Conservation (phyloP, 805 yeast genomes). For the Starmerella lactis-condensi region DNA sequence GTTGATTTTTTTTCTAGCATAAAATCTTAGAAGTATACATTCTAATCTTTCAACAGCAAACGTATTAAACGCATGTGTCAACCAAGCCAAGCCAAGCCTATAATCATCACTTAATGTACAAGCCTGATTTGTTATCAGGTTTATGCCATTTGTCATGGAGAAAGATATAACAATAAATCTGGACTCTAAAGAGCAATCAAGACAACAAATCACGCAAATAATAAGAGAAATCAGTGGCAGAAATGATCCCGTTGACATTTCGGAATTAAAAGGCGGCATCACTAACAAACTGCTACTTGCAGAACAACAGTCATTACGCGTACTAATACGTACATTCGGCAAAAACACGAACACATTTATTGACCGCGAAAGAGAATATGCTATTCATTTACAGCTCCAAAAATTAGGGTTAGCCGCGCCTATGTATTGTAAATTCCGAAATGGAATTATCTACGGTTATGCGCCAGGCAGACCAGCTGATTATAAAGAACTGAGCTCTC, state of each 20-base stretch:
- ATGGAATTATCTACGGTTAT: conserved; percentile 56
- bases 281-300: conserved; percentile 23
- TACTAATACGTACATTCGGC: conserved; percentile 52
- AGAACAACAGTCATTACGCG: conserved; percentile 9
- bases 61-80: too few species aligned
- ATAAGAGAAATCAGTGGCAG: neutral
- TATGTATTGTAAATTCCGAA: conserved; percentile 46
- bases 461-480: conserved; percentile 44
- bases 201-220: too few species aligned
- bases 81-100: too few species aligned
- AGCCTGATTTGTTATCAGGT: too few species aligned
- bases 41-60: too few species aligned
- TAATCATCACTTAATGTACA: too few species aligned
- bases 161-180: too few species aligned
- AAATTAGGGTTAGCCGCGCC: conserved; percentile 48
- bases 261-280: conserved; percentile 24
- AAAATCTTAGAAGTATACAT: too few species aligned
- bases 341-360: conserved; percentile 53
- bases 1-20: too few species aligned
- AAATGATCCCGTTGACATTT: conserved; percentile 13
- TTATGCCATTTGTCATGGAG: too few species aligned
- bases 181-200: too few species aligned
- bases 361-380: conserved; percentile 56
- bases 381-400: conserved; percentile 45
- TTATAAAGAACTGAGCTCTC: conserved; percentile 34